A percentile compares a stretch with the other conserved stretches of the same genome.
These are phyloP conservation scores for Candida ulmi DNA, from an alignment of 805 yeast genomes.

Conservation along the genomic window DNA sequence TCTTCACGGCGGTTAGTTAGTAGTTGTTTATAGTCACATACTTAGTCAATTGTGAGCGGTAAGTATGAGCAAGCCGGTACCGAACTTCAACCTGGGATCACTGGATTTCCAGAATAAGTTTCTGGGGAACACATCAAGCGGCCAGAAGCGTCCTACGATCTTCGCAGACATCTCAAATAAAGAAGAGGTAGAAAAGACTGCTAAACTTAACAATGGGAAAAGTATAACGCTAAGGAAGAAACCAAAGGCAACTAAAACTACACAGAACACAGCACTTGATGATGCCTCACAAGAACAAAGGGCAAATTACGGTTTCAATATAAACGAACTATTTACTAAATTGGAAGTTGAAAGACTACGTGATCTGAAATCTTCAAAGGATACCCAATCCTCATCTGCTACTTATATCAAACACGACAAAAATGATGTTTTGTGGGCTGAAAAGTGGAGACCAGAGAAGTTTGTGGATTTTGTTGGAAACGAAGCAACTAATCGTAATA, in stretches of 20 bases:
- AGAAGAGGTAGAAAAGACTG: background rate
- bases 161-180: background rate
- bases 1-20: no score
- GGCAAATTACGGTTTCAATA: constrained; percentile 32
- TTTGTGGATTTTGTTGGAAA: constrained; percentile 68
- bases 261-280: no score
- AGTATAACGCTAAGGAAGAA: background rate
- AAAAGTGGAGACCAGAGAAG: constrained; percentile 61
- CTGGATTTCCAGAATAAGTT: constrained; percentile 17
- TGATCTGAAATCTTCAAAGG: constrained; percentile 2
- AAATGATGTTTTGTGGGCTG: constrained; percentile 39
- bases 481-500: constrained; percentile 53
- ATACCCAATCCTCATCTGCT: background rate
- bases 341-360: constrained; percentile 23
- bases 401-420: constrained; percentile 2
- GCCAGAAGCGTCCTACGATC: background rate
- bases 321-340: constrained; percentile 29
- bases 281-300: constrained; percentile 15
- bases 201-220: background rate
- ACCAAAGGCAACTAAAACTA: background rate
- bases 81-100: constrained; percentile 15
- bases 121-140: constrained; percentile 3
- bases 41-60: no score
- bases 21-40: no score
- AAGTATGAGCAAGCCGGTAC: constrained; percentile 17